Evolutionary conservation across 106 monocot species (phyloP).

Genomic region (Narthecium ossifragum): DNA sequence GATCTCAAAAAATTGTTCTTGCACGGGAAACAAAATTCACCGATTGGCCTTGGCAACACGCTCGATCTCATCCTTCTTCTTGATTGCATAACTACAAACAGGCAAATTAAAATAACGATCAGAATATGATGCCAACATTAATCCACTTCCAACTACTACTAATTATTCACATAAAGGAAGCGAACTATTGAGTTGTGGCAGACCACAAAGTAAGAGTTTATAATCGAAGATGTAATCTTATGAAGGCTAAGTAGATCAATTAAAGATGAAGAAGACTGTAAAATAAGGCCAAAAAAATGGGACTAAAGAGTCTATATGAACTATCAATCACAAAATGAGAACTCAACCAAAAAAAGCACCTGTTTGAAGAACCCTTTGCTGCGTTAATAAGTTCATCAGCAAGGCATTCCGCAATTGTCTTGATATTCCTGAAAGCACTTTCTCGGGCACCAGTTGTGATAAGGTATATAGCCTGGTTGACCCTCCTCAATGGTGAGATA

Average conservation of each 20-base stretch:
- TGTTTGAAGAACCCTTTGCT: constrained; percentile 63
- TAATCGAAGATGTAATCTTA: no score
- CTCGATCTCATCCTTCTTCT: constrained; percentile 65
- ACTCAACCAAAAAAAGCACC: no score
- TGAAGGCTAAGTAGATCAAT: background rate
- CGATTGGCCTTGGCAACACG: constrained; percentile 69
- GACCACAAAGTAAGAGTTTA: no score
- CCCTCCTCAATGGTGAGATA: constrained; percentile 57
- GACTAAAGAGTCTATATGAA: background rate
- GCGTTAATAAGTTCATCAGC: constrained; percentile 64
- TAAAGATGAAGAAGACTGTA: background rate
- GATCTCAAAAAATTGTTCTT: no score
- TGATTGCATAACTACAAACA: constrained; percentile 46
- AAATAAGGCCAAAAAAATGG: background rate
- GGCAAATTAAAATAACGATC: background rate
- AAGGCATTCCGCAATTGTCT: constrained; percentile 63
- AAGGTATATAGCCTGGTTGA: constrained; percentile 56
- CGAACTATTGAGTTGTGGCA: no score
- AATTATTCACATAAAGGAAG: no score
- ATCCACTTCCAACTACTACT: no score
- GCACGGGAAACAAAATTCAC: no score
- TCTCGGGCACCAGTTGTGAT: constrained; percentile 58
- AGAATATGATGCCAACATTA: background rate
- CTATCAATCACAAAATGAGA: background rate
- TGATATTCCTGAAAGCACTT: constrained; percentile 64